Base-by-base conservation (phyloP, 371 early-diverging fungal genomes). In the Apophysomyces sp. region DNA sequence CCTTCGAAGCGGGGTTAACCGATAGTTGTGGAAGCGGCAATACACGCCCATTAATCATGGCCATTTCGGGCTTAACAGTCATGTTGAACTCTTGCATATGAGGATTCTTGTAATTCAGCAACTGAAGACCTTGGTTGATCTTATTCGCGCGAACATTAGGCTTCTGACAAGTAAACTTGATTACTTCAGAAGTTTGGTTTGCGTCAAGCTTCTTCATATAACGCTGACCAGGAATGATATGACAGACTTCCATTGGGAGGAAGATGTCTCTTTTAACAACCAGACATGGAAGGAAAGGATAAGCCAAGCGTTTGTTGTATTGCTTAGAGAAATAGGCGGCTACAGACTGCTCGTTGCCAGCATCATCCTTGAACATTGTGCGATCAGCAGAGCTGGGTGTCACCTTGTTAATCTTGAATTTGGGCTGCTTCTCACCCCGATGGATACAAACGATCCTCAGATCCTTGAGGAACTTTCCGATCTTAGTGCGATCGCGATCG, bases 231-330 rank as follows among this genome's bases (percentile, higher is more conserved):
- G 84, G 81, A 29, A 87, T 70, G 16, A 97, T 74, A 27, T 85
- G 82, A 74, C 97, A 96, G 29, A 95, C 83, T 74, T 98, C 97
- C 80, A 97, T 84, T 28, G 98, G 97, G 29, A 98, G 72, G 60
- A 79, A 84, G 21, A 79, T 68, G 18, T 75, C 67, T 2, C 78
- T 73, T 24, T 73, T 69, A 16, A 92, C 92, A 31, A 88, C 85
- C 11, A 95, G 72, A 60, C 97, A 96, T 3, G 96, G 96, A 56
- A 97, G 71, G 67, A 85, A 82, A 6, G 94, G 90, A 67, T 84
- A 95, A 56, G 74, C 58, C 39, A 98, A 74, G 6, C 73, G 72
- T 41, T 79, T 71, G 65, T 83, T 83, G 72, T 95, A 95, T 24
- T 81, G 83, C 29, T 69, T 66, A 28, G 56, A 30, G 65, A 94